Evolutionary conservation across 176 grass and related monocot genomes (phyloP).

Genomic region (Typha latifolia): DNA sequence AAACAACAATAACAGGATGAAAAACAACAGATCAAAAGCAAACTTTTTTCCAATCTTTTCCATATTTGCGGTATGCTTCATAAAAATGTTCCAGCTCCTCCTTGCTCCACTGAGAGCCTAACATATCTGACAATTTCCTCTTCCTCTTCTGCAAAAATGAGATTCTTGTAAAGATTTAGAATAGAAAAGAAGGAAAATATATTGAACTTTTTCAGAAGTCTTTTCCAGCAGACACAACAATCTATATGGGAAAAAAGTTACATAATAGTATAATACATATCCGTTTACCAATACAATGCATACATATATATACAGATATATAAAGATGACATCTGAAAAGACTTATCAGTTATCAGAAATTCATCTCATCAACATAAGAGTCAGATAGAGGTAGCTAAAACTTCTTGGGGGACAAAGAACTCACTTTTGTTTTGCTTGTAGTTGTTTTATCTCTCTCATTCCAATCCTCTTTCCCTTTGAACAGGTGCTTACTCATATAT

Average conservation of each 20-base stretch:
- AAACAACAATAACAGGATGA: neutral
- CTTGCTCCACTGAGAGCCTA: constrained; percentile 42
- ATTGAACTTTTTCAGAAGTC: too few species aligned
- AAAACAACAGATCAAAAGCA: neutral
- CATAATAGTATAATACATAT: too few species aligned
- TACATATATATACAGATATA: neutral
- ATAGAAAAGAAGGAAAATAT: neutral
- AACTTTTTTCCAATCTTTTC: constrained; percentile 63
- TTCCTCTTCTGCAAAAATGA: constrained; percentile 26
- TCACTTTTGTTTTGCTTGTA: neutral
- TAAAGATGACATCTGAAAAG: neutral
- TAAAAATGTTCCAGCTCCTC: constrained; percentile 44
- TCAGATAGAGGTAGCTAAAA: neutral
- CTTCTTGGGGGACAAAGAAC: neutral
- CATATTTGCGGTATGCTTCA: constrained; percentile 41
- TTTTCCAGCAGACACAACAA: neutral
- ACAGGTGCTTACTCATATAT: neutral
- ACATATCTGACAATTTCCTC: constrained; percentile 33
- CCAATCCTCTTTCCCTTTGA: neutral
- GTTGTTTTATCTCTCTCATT: neutral
- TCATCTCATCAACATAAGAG: too few species aligned
- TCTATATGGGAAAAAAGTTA: too few species aligned
- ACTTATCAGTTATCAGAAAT: neutral
- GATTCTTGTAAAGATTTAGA: constrained; percentile 6
- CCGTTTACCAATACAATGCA: too few species aligned